Conservation (phyloP, 2,329 filamentous ascomycete genomes). For the Pezicula neosporulosa region DNA sequence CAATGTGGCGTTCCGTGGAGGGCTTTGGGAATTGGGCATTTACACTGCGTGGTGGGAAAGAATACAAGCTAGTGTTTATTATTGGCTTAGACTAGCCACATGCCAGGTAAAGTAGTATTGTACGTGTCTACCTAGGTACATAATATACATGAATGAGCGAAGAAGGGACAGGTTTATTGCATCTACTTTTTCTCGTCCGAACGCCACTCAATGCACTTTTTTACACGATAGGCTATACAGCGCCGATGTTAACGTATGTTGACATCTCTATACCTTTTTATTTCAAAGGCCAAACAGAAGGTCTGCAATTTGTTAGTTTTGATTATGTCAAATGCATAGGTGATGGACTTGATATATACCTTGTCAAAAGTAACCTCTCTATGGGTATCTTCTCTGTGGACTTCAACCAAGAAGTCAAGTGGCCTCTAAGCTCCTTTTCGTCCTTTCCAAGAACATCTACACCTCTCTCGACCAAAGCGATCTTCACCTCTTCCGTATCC, state of each 20-base stretch:
- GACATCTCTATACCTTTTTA: not conserved
- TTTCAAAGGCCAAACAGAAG: conserved; percentile 23
- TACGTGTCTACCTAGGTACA: no score
- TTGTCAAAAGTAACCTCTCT: conserved; percentile 27
- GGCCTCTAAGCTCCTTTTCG: conserved; percentile 32
- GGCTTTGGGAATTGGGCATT: not conserved
- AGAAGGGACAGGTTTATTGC: not conserved
- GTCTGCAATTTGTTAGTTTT: conserved; percentile 18
- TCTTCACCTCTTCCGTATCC: conserved; percentile 58
- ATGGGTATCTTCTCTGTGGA: conserved; percentile 27
- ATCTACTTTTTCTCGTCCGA: not conserved
- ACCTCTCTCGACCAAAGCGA: conserved; percentile 70
- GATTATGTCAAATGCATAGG: not conserved
- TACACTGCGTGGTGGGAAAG: not conserved
- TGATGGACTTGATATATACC: conserved; percentile 24
- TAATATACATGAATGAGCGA: conserved; percentile 1
- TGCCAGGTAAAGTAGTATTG: no score
- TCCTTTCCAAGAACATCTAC: conserved; percentile 47
- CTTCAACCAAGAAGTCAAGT: conserved; percentile 36
- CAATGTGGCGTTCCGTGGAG: not conserved
- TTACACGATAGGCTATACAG: no score
- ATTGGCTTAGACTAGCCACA: no score
- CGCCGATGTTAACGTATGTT: no score
- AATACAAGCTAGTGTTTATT: not conserved
- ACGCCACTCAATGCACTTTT: conserved; percentile 5